Percentiles rank a stretch among this genome's conserved stretches.
These are phyloP conservation scores for Psilocybe cyanescens DNA, from an alignment of 768 basidiomycete species.

Conservation along the genomic window DNA sequence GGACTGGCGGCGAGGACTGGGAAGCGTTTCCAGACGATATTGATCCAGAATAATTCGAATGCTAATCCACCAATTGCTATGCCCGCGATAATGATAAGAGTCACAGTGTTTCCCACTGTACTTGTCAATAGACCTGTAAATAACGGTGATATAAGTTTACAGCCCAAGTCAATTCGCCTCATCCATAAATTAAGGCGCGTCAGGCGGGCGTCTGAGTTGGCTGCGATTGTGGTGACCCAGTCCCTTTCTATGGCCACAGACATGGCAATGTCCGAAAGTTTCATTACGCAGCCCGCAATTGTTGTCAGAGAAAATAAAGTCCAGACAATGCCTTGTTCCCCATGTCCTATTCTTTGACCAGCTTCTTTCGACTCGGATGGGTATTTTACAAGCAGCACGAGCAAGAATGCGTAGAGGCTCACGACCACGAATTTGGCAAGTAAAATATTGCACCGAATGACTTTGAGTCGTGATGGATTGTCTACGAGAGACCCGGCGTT, in stretches of 20 bases:
- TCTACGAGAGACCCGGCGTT: conserved; percentile 49
- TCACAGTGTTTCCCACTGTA: conserved; percentile 32
- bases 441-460: conserved; percentile 42
- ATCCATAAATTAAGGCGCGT: conserved; percentile 48
- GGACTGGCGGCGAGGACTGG: conserved; percentile 28
- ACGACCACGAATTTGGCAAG: conserved; percentile 42
- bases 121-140: conserved; percentile 52
- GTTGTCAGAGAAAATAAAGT: conserved; percentile 37
- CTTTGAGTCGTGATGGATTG: conserved; percentile 32
- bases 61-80: conserved; percentile 37
- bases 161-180: conserved; percentile 46
- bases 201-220: conserved; percentile 33
- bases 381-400: conserved; percentile 24
- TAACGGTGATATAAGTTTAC: conserved; percentile 52
- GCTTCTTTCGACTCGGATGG: conserved; percentile 9
- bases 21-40: conserved; percentile 40
- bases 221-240: conserved; percentile 50
- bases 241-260: conserved; percentile 53
- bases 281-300: conserved; percentile 35
- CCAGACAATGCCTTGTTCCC: conserved; percentile 24
- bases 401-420: conserved; percentile 34
- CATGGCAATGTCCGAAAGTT: conserved; percentile 43
- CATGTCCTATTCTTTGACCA: conserved; percentile 6
- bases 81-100: conserved; percentile 35
- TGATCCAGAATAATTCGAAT: conserved; percentile 36